A percentile compares a stretch with the other conserved stretches of the same genome.
These are phyloP conservation scores for Skeletonema grethae DNA, from an alignment of 108 stramenopile genomes.

Conservation along the genomic window DNA sequence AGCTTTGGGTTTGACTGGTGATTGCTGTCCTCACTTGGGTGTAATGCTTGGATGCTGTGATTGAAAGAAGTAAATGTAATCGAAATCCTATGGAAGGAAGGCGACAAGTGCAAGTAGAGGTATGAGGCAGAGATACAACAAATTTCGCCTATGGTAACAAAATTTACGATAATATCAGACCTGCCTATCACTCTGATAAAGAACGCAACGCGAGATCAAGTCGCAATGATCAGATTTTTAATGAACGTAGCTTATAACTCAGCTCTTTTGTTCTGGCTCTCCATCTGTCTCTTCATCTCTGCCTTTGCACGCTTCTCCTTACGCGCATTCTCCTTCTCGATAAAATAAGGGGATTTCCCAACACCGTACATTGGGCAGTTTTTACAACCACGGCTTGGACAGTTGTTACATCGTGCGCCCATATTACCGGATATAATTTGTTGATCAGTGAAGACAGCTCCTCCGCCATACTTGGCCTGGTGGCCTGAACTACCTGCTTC, in stretches of 20 bases:
- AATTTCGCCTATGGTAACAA: neutral
- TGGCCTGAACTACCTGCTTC: slow-evolving; percentile 44
- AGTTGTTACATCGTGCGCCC: slow-evolving; percentile 81
- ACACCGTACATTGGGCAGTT: slow-evolving; percentile 93
- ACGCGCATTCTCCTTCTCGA: slow-evolving; percentile 66
- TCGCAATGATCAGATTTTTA: neutral
- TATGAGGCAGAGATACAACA: neutral
- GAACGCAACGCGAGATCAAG: neutral
- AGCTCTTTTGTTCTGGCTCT: slow-evolving; percentile 89
- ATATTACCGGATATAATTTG: slow-evolving; percentile 79
- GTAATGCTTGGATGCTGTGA: slow-evolving; percentile 41
- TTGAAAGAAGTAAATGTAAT: neutral
- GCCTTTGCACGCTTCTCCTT: slow-evolving; percentile 57
- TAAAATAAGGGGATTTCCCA: slow-evolving; percentile 87
- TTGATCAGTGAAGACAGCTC: slow-evolving; percentile 62
- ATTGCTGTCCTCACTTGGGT: slow-evolving; percentile 40
- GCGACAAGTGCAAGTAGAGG: neutral
- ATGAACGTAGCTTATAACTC: slow-evolving; percentile 69
- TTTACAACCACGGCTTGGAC: slow-evolving; percentile 69
- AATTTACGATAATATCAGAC: neutral
- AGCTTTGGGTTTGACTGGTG: slow-evolving; percentile 17
- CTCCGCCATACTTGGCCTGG: slow-evolving; percentile 53
- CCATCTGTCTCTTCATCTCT: slow-evolving; percentile 73
- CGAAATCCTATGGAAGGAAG: neutral
- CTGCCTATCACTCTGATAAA: neutral